Evolutionary conservation across 352 stramenopile genomes (phyloP), one percentile per base, ranked within the genome.

Genomic region (Globisporangium rhizosaccharum): DNA sequence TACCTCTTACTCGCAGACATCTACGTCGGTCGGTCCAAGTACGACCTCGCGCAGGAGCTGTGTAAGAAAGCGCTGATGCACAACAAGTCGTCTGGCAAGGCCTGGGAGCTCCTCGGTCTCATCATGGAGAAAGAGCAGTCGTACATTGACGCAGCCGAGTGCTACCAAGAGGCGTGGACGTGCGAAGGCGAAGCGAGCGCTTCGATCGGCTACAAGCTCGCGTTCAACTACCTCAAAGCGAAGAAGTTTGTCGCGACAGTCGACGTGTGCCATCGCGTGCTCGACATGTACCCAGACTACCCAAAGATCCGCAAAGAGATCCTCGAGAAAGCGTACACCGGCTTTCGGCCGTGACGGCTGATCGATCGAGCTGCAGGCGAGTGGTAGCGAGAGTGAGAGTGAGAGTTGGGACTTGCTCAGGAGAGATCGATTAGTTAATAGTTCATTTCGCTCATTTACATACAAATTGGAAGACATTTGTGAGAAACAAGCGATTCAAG

Each of bases 191-290:
- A 97, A 62, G 84, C 87, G 0, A 96, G 84, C 28, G 90, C 94
- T 8, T 76, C 71, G 10, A 93, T 97, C 51, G 94, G 90, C 26
- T 98, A 96, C 68, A 98, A 98, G 65, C 72, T 98, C 1, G 92
- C 90, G 7, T 98, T 98, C 70, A 98, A 98, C 63, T 98, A 98
- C 71, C 76, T 98, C 50, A 98, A 98, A 70, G 88, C 92, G 36
- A 93, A 93, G 62, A 89, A 91, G 49, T 94, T 83, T 52, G 87
- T 98, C 10, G 66, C 87, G 18, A 81, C 92, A 15, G 95, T 98
- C 42, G 91, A 98, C 61, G 85, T 98, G 9, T 97, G 90, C 65
- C 75, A 97, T 67, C 97, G 96, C 51, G 90, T 98, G 39, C 76
- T 98, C 30, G 76, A 92, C 57, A 78, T 88, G 61, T 98, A 97